Conservation (phyloP, 164 flowering plant genomes). For the Liquidambar formosana region DNA sequence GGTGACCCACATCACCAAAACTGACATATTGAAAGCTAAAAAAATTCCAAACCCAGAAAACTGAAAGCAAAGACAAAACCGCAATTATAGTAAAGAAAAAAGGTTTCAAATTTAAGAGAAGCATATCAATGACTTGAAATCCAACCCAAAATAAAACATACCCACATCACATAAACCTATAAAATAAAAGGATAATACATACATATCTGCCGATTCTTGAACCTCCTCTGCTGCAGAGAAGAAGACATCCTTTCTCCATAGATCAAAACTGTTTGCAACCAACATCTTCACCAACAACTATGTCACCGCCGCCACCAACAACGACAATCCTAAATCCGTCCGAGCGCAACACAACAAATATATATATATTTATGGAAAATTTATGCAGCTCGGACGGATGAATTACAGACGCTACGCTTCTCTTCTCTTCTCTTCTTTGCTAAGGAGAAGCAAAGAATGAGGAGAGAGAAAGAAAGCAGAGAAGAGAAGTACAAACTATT, state of each 20-base stretch:
- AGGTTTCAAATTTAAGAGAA: not conserved
- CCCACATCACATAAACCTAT: no score
- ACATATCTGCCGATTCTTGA: constrained; percentile 87
- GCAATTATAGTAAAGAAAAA: not conserved
- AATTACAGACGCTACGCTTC: not conserved
- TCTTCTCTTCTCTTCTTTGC: constrained; percentile 27
- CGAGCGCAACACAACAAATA: constrained; percentile 4
- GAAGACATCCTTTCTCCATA: constrained; percentile 84
- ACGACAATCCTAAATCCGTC: constrained; percentile 7
- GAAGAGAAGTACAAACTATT: constrained; percentile 20
- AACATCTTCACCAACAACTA: constrained; percentile 39
- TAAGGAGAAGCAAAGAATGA: constrained; percentile 32
- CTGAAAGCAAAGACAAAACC: not conserved
- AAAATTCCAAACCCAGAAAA: no score
- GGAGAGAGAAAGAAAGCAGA: constrained; percentile 30
- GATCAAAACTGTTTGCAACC: constrained; percentile 77
- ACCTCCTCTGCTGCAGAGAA: constrained; percentile 93
- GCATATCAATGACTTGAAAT: not conserved
- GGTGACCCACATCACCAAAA: no score
- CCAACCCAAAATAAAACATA: no score
- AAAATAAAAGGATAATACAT: constrained; percentile 21
- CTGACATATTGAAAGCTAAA: no score
- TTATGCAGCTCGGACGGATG: no score
- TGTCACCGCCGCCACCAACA: not conserved
- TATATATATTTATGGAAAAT: no score